These are phyloP conservation scores for Forsythia viridissima DNA, from an alignment of 257 asterid species.

Conservation along the genomic window DNA sequence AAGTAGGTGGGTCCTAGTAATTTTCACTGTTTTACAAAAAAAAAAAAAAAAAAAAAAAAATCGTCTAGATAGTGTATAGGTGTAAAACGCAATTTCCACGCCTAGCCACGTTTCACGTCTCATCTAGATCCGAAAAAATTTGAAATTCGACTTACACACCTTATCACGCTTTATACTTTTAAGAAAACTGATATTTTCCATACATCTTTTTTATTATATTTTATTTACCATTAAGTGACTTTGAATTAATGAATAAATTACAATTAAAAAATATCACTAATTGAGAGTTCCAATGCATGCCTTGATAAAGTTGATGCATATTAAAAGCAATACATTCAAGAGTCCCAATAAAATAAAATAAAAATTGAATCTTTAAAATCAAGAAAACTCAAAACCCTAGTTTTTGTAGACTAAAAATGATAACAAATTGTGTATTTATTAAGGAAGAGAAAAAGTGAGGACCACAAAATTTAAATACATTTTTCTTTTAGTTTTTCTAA, in stretches of 20 bases:
- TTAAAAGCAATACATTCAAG: neutral
- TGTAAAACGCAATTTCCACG: too few relatives aligned
- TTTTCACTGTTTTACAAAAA: too few relatives aligned
- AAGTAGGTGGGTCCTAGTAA: constrained; percentile 34
- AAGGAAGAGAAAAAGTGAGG: neutral
- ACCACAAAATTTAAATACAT: neutral
- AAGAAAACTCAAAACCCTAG: neutral
- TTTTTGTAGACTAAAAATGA: neutral
- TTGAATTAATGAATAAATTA: neutral
- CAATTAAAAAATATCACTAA: constrained; percentile 10
- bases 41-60: too few relatives aligned
- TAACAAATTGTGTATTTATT: neutral
- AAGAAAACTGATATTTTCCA: too few relatives aligned
- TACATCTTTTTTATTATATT: neutral
- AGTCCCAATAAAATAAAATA: neutral
- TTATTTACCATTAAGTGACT: neutral
- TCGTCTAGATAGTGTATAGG: too few relatives aligned
- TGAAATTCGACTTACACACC: too few relatives aligned
- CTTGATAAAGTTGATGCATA: constrained; percentile 33
- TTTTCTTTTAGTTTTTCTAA: neutral
- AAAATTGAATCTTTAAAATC: constrained; percentile 1
- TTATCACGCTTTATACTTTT: too few relatives aligned
- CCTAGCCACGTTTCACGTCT: too few relatives aligned
- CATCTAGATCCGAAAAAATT: too few relatives aligned
- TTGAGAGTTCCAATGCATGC: constrained; percentile 44